Evolutionary conservation across 352 stramenopile genomes (phyloP).

Genomic region (Stramenopiles sp.): DNA sequence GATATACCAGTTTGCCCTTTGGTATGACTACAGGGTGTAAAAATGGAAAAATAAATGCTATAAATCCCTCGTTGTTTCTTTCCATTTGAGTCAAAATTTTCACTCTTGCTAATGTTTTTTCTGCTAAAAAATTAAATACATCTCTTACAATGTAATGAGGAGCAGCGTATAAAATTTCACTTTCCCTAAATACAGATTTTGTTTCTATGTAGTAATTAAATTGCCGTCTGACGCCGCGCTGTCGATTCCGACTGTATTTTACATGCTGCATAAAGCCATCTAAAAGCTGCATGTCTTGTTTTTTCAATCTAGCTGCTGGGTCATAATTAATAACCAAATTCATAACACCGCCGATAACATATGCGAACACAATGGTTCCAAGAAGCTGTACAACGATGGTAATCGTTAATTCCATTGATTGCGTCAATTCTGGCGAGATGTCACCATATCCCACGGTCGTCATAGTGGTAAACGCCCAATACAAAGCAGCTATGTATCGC

Average conservation of each 20-base stretch:
- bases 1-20: too few relatives aligned
- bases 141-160: too few relatives aligned
- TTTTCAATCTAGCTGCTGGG: constrained; percentile 36
- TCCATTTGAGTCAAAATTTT: too few relatives aligned
- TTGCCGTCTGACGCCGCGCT: constrained; percentile 42
- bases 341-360: constrained; percentile 74
- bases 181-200: constrained; percentile 45
- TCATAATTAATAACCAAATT: constrained; percentile 73
- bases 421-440: constrained; percentile 23
- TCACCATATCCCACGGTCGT: constrained; percentile 31
- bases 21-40: too few relatives aligned
- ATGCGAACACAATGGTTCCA: constrained; percentile 41
- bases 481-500: constrained; percentile 24
- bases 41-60: too few relatives aligned
- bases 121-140: too few relatives aligned
- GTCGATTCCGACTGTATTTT: constrained; percentile 33
- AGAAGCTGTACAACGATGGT: constrained; percentile 34
- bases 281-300: constrained; percentile 44
- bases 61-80: too few relatives aligned
- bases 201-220: constrained; percentile 51
- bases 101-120: too few relatives aligned
- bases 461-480: constrained; percentile 33
- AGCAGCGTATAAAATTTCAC: constrained; percentile 37
- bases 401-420: constrained; percentile 28
- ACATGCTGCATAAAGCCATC: constrained; percentile 50